phyloP scores from a whole-genome alignment of 371 early-diverging fungal genomes.

The Chytridiales sp. region DNA sequence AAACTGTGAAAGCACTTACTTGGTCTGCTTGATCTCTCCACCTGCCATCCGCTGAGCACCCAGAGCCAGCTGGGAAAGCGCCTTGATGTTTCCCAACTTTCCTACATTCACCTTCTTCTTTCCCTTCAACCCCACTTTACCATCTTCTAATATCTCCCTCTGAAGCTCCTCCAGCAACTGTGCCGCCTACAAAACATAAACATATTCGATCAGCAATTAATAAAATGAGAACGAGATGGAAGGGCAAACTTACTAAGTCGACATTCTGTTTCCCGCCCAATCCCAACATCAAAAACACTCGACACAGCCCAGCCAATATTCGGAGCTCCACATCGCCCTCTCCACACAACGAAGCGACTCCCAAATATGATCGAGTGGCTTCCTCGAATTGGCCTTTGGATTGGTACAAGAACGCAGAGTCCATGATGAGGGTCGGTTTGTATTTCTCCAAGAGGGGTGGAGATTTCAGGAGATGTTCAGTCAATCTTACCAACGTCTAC shows the following conservation, averaged over 20 bases:
- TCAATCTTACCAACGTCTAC: neutral
- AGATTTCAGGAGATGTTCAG: neutral
- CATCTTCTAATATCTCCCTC: too few relatives aligned
- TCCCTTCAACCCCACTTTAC: too few relatives aligned
- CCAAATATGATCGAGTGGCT: conserved; percentile 19
- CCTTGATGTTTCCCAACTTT: too few relatives aligned
- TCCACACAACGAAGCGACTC: conserved; percentile 11
- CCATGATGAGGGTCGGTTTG: conserved; percentile 12
- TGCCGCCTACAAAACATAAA: too few relatives aligned
- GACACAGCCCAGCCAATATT: neutral
- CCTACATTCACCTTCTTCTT: too few relatives aligned
- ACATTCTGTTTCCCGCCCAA: too few relatives aligned
- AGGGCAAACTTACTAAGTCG: too few relatives aligned
- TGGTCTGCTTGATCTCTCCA: conserved; percentile 25
- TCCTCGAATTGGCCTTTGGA: conserved; percentile 2
- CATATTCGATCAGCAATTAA: too few relatives aligned
- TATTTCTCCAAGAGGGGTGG: neutral
- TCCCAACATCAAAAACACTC: neutral
- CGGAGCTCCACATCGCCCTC: neutral
- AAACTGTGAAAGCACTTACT: conserved; percentile 4
- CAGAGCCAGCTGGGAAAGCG: too few relatives aligned
- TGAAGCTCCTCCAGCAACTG: too few relatives aligned
- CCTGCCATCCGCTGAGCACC: too few relatives aligned
- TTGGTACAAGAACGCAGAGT: conserved; percentile 19
- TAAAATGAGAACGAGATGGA: too few relatives aligned